Evolutionary conservation across 2,329 filamentous ascomycete species (phyloP), one percentile per base, ranked within the genome.

Genomic region (Botrytis porri): DNA sequence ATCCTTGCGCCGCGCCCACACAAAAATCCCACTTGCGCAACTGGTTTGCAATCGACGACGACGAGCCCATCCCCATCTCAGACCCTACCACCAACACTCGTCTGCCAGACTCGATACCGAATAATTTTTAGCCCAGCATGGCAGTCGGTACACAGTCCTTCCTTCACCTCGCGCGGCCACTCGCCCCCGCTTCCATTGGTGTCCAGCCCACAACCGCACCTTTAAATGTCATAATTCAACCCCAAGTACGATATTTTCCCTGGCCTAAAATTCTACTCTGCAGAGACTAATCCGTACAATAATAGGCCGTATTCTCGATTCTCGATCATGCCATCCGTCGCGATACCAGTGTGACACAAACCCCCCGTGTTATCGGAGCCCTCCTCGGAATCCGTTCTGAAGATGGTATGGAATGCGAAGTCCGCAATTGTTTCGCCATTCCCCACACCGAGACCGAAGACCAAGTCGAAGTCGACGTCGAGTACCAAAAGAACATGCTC

Each of bases 401-500:
- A 86, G 96, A 99, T 87, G 96, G 95, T 83, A 94, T 93, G 82
- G 95, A 98, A 84, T 93, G 97, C 81, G 94, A 97, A 84, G 96
- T 99, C 81, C 91, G 94, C 82, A 97, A 94, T 81, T 95, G 94
- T 86, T 99, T 99, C 83, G 96, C 96, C 78, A 97, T 99, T 81
- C 95, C 95, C 78, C 96, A 99, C 86, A 98, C 95, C 78, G 96
- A 99, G 86, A 97, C 95, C 79, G 93, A 95, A 82, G 96, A 99
- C 84, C 96, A 99, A 85, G 96, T 99, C 80, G 96, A 99, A 85
- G 96, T 99, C 77, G 96, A 99, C 83, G 97, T 99, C 88, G 96
- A 99, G 85, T 99, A 98, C 85, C 96, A 99, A 86, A 98, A 98
- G 89, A 95, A 95, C 84, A 99, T 99, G 96, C 91, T 98, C 73